These are phyloP conservation scores for Theobroma grandiflorum DNA, from an alignment of 441 rosid species.

Conservation along the genomic window DNA sequence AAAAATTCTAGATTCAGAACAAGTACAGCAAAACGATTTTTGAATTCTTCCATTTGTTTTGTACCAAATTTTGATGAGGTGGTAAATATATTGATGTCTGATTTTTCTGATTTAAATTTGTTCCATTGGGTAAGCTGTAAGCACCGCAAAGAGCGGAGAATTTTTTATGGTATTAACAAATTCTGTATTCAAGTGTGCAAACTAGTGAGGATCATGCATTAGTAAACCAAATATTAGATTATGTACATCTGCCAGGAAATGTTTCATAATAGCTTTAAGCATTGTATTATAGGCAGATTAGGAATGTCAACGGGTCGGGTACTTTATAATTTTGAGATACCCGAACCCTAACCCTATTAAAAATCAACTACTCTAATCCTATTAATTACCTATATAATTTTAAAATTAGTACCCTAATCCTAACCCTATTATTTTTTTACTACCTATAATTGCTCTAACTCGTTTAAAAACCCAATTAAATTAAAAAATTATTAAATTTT, in stretches of 20 bases:
- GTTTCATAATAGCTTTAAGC: not conserved
- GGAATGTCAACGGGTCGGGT: no score
- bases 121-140: not conserved
- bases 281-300: slow-evolving; percentile 4
- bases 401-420: no score
- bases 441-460: no score
- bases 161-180: not conserved
- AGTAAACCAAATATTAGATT: slow-evolving; percentile 2
- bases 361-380: no score
- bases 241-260: not conserved
- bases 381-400: no score
- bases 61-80: slow-evolving; percentile 13
- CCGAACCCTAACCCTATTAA: no score
- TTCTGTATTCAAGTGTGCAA: not conserved
- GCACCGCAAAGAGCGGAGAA: not conserved
- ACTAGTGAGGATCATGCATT: not conserved
- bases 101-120: slow-evolving; percentile 11
- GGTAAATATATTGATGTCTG: slow-evolving; percentile 11
- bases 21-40: not conserved
- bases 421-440: no score
- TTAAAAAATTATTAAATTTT: no score
- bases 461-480: no score
- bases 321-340: no score
- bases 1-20: slow-evolving; percentile 2
- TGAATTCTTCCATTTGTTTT: slow-evolving; percentile 23